These are phyloP conservation scores for Erysimum cheiranthoides DNA, from an alignment of 345 rosid genomes.

Conservation along the genomic window DNA sequence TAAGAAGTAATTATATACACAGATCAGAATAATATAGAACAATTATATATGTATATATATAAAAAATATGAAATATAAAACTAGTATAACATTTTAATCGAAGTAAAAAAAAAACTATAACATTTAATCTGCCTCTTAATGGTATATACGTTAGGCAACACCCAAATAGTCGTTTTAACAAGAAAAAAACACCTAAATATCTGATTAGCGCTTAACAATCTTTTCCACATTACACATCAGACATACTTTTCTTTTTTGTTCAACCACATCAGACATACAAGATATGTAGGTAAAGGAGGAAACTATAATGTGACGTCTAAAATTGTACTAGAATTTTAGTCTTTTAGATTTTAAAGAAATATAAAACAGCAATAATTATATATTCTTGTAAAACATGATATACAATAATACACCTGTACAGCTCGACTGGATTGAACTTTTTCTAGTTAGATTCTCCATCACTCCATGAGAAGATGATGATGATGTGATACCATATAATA, in stretches of 20 bases:
- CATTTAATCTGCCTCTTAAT: neutral
- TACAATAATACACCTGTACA: conserved; percentile 3
- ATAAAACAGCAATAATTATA: conserved; percentile 2
- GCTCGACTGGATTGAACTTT: conserved; percentile 11
- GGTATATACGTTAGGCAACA: neutral
- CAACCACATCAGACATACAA: neutral
- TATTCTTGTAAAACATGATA: neutral
- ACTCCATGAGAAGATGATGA: conserved; percentile 15
- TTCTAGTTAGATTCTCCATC: conserved; percentile 27
- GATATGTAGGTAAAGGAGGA: neutral
- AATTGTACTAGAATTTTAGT: neutral
- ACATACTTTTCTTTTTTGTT: too few species aligned
- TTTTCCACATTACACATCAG: conserved; percentile 16
- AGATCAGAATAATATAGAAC: neutral
- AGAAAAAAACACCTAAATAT: neutral
- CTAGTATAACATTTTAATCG: neutral
- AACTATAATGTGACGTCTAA: conserved; percentile 15
- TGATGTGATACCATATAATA: conserved; percentile 4
- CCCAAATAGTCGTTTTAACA: neutral
- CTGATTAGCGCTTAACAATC: neutral
- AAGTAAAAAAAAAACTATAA: too few species aligned
- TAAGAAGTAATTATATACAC: neutral
- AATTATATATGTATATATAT: neutral
- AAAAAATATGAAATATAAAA: neutral
- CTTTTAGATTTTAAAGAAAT: conserved; percentile 1